A percentile compares a stretch with the other conserved stretches of the same genome.
phyloP scores from a whole-genome alignment of 352 stramenopile genomes.

The Globisporangium spinosum region DNA sequence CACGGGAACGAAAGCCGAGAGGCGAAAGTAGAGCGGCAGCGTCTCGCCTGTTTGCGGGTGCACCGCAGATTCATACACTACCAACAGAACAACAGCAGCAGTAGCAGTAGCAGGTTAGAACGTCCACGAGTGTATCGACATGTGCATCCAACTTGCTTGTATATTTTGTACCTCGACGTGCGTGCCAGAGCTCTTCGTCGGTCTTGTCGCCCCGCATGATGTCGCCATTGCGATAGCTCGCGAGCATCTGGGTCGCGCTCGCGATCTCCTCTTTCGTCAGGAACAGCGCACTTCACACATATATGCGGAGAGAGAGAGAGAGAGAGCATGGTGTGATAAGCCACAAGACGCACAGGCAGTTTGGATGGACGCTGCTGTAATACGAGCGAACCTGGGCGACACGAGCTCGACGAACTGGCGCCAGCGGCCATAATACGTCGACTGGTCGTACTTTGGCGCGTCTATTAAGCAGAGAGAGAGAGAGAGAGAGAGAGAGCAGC shows the following conservation, averaged over 20 bases:
- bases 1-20: constrained; percentile 82
- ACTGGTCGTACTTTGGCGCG: constrained; percentile 78
- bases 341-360: neutral
- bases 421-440: constrained; percentile 83
- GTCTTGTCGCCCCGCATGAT: constrained; percentile 39
- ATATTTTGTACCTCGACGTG: constrained; percentile 46
- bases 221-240: constrained; percentile 49
- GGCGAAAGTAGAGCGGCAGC: constrained; percentile 57
- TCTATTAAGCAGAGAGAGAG: constrained; percentile 26
- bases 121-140: neutral
- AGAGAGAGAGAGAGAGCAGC: neutral
- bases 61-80: constrained; percentile 74
- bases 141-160: neutral
- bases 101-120: neutral
- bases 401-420: constrained; percentile 84
- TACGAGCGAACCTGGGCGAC: constrained; percentile 43
- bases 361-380: neutral
- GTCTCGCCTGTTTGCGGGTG: constrained; percentile 83
- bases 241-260: constrained; percentile 45
- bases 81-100: neutral
- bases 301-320: neutral
- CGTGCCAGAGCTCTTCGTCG: constrained; percentile 76
- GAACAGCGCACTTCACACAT: constrained; percentile 51
- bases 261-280: constrained; percentile 65
- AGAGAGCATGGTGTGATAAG: neutral